phyloP scores from a whole-genome alignment of 345 rosid species.

The Draba incana region DNA sequence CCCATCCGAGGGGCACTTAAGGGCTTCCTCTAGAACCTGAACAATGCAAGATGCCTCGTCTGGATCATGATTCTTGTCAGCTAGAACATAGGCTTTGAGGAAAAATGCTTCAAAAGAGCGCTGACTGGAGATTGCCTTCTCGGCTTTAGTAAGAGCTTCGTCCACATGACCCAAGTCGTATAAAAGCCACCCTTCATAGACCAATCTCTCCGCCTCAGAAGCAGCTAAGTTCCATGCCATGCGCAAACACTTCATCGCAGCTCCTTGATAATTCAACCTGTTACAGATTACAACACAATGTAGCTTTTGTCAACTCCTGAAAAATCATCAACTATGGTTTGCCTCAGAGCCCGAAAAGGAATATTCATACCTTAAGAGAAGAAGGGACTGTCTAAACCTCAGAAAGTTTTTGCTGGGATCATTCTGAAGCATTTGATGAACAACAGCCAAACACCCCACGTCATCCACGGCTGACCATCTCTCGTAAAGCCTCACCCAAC shows the following conservation, averaged over 20 bases:
- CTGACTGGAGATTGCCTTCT: conserved; percentile 70
- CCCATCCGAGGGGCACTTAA: conserved; percentile 94
- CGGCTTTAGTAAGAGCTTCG: conserved; percentile 80
- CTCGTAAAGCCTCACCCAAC: conserved; percentile 89
- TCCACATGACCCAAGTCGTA: conserved; percentile 79
- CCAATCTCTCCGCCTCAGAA: conserved; percentile 73
- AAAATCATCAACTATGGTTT: conserved; percentile 1
- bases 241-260: conserved; percentile 85
- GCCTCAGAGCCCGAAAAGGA: conserved; percentile 7
- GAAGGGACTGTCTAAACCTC: conserved; percentile 87
- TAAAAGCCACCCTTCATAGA: conserved; percentile 96
- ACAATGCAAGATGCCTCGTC: conserved; percentile 64
- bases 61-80: conserved; percentile 70
- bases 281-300: conserved; percentile 29
- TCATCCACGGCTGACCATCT: conserved; percentile 97
- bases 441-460: conserved; percentile 82
- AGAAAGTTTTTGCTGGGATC: conserved; percentile 79
- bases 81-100: conserved; percentile 83
- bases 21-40: conserved; percentile 88
- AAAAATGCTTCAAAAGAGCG: conserved; percentile 94
- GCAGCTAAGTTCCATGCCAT: conserved; percentile 65
- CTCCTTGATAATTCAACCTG: conserved; percentile 90
- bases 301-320: conserved; percentile 24
- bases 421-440: conserved; percentile 79
- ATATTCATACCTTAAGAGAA: conserved; percentile 71